Evolutionary conservation across 73 alveolate genomes (phyloP).

Genomic region (Paramecium tetraurelia): DNA sequence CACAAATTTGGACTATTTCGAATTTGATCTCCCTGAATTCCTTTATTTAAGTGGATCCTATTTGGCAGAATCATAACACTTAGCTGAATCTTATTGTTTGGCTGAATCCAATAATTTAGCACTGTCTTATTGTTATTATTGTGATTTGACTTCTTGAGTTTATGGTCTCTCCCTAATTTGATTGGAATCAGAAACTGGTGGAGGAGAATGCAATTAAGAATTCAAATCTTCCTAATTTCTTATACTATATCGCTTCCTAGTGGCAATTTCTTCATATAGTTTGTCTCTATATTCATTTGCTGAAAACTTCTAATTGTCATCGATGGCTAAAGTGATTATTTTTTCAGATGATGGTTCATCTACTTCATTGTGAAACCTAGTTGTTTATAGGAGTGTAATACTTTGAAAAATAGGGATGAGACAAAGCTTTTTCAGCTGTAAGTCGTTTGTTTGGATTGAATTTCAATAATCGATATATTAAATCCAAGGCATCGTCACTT

Average conservation of each 20-base stretch:
- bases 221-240: slow-evolving; percentile 3
- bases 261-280: slow-evolving; percentile 81
- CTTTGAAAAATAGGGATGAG: slow-evolving; percentile 85
- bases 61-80: neutral
- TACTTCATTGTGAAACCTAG: slow-evolving; percentile 75
- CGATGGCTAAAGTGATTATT: slow-evolving; percentile 77
- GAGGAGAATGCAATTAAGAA: slow-evolving; percentile 37
- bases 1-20: neutral
- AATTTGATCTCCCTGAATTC: neutral
- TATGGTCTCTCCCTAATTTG: neutral
- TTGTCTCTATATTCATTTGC: slow-evolving; percentile 83
- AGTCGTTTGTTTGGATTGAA: slow-evolving; percentile 84
- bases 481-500: slow-evolving; percentile 81
- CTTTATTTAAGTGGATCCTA: neutral
- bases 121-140: neutral
- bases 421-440: slow-evolving; percentile 79
- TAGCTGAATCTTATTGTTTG: neutral
- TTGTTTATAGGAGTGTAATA: neutral
- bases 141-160: neutral
- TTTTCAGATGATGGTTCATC: slow-evolving; percentile 85
- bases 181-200: neutral
- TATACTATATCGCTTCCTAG: slow-evolving; percentile 66
- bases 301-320: slow-evolving; percentile 82
- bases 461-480: slow-evolving; percentile 62
- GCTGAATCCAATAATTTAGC: neutral